phyloP scores from a whole-genome alignment of 768 basidiomycete genomes.

The Lactifluus pinguis region DNA sequence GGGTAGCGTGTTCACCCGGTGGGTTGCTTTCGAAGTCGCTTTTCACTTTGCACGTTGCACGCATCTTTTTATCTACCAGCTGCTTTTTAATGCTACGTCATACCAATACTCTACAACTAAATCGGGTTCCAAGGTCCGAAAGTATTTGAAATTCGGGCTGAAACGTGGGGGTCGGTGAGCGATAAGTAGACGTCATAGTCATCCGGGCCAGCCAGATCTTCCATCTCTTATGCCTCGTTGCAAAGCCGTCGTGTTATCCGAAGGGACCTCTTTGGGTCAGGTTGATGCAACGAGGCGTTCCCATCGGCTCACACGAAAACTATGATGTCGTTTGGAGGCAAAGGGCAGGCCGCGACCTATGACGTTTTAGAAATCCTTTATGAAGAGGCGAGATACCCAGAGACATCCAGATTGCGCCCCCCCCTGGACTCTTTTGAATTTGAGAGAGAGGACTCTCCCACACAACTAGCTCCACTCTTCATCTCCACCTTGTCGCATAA shows the following conservation, averaged over 20 bases:
- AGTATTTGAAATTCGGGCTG: constrained; percentile 1
- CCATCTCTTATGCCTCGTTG: background rate
- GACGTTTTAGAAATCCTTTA: constrained; percentile 12
- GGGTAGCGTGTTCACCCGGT: background rate
- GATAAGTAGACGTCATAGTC: constrained; percentile 11
- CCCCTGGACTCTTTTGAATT: background rate
- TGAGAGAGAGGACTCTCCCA: constrained; percentile 3
- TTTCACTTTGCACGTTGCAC: background rate
- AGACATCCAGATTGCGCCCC: constrained; percentile 9
- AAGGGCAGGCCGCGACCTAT: constrained; percentile 15
- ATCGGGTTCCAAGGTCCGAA: background rate
- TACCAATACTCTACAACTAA: background rate
- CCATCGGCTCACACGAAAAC: background rate
- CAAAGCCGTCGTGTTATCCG: background rate
- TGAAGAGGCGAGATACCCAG: constrained; percentile 3
- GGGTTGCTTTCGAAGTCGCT: background rate
- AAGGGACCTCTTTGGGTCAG: background rate
- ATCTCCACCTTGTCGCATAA: background rate
- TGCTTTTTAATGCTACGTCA: constrained; percentile 7
- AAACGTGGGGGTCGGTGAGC: background rate
- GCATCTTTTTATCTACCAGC: constrained; percentile 4
- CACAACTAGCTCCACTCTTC: background rate
- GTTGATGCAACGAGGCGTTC: constrained; percentile 6
- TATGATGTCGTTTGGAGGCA: constrained; percentile 16
- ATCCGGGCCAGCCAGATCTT: background rate